Base-by-base conservation (phyloP, 2,329 filamentous ascomycete genomes). In the Scedosporium boydii region DNA sequence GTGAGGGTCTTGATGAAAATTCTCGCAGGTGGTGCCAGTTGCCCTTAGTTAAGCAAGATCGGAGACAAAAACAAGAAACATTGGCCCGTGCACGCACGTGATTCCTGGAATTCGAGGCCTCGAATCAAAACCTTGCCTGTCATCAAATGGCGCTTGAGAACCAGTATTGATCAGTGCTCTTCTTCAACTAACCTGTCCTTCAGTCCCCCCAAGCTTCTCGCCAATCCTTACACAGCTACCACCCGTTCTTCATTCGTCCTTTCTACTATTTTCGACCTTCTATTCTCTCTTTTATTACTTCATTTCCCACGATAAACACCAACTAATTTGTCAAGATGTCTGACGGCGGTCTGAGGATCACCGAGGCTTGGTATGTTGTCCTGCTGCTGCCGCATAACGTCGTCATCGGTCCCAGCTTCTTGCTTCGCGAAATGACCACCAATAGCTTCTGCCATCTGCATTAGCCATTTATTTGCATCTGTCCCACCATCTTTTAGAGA, bases 321-420 rank as follows among this genome's bases (percentile, higher is more conserved):
- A 16, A n/a, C 38, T 53, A 55, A 61, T 34, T 21, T 27, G 72
- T 66, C 81, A 88, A 79, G 73, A 93, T 95, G 90, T 78, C 86
- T 76, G 48, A 61, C 46, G 48, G 48, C n/a, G 48, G n/a, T 53
- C 48, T 53, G 5, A 61, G 26, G 48, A 55, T 56, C 46, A 81
- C 88, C 72, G 89, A 93, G 82, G 84, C 88, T 76, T 95, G 90
- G 90, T 95, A 84, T 80, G 23, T 29, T 74, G 14, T 44, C 26
- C 46, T 69, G 66, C 66, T 64, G 48, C 55, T 69, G 66, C 66
- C 65, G 48, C 55, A 59, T 58, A 60, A 63, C 63, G 62, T 64
- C 67, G 64, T 46, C 62, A 63, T 58, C 63, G 61, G 62, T 59
- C 41, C 41, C 26, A 42, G 10, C 42, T 60, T 18, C 42, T 21